These are phyloP conservation scores for Alternaria ethzedia DNA, from an alignment of 2,329 filamentous ascomycete species.

Conservation along the genomic window DNA sequence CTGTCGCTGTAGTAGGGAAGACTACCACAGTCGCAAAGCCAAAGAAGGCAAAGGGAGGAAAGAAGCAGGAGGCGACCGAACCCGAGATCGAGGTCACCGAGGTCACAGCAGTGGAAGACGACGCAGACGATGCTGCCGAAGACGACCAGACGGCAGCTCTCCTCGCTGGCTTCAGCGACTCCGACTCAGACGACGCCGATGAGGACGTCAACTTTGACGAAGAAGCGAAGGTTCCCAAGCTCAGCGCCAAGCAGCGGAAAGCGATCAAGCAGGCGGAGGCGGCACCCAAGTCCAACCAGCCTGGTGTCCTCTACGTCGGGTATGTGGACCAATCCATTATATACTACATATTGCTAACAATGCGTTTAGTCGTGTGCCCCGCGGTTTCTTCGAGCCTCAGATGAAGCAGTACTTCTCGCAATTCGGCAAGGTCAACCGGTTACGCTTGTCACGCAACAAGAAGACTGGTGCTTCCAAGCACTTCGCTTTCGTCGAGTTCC, in stretches of 20 bases:
- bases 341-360: background rate
- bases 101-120: slow-evolving; percentile 13
- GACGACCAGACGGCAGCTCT: slow-evolving; percentile 60
- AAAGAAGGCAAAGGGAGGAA: slow-evolving; percentile 22
- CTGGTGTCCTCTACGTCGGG: slow-evolving; percentile 87
- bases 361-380: slow-evolving; percentile 71
- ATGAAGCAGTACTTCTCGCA: slow-evolving; percentile 94
- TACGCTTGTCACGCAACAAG: slow-evolving; percentile 89
- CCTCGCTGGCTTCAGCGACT: slow-evolving; percentile 58
- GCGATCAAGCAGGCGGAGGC: slow-evolving; percentile 59
- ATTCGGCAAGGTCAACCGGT: slow-evolving; percentile 80
- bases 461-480: slow-evolving; percentile 91
- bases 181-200: slow-evolving; percentile 50
- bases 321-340: slow-evolving; percentile 40
- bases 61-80: slow-evolving; percentile 23
- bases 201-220: slow-evolving; percentile 45
- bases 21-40: slow-evolving; percentile 19
- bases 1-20: slow-evolving; percentile 7
- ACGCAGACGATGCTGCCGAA: slow-evolving; percentile 30
- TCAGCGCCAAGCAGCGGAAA: slow-evolving; percentile 42
- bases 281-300: slow-evolving; percentile 60
- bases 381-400: slow-evolving; percentile 96
- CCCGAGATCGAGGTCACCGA: slow-evolving; percentile 23
- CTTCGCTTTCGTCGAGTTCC: slow-evolving; percentile 93
- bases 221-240: slow-evolving; percentile 39